Evolutionary conservation across 176 grass and related monocot genomes (phyloP), one percentile per base, ranked within the genome.

Genomic region (Puya raimondii): DNA sequence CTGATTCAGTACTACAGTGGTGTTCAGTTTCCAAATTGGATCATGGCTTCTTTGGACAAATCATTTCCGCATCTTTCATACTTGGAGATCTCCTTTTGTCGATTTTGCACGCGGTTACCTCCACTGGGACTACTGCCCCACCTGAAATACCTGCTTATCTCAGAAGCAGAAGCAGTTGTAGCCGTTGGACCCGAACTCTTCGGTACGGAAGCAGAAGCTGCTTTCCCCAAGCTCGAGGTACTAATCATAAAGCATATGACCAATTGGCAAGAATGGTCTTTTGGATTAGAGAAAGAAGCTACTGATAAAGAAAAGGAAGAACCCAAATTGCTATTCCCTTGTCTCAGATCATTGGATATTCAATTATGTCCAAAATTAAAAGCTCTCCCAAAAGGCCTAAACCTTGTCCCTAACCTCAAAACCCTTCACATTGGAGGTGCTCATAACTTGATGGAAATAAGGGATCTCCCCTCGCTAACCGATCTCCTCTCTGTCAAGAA

Each of bases 331-430:
- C 11, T 88, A 47, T 81, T 96, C 3, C 91, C 91, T 76, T 82
- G 63, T 78, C 77, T 96, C 2, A 87, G 73, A 65, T 88, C 82
- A 29, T 76, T 91, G 54, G 82, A 86, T 49, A 81, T 91, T 58
- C 64, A 76, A 47, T 74, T 78, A 20, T 96, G 91, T 61, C 82
- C 85, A 23, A 91, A 91, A 76, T 78, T 96, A 64, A 88, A 71
- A 96, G 75, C 72, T 83, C 85, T 96, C 26, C 91, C 91, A 26
- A 74, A 91, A 77, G 88, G 72, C 61, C 80, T 96, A 12, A 79
- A 66, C 42, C 69, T 75, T 14, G 73, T 81, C 33, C 29, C 49
- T 12, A 64, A 48, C 1, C 14, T 96, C 48, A 49, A 79, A 20
- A 61, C 72, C 16, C 83, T 96, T 63, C 71, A 26, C 27, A 74